These are phyloP conservation scores for Massarina eburnea DNA, from an alignment of 2,329 filamentous ascomycete genomes.

Conservation along the genomic window DNA sequence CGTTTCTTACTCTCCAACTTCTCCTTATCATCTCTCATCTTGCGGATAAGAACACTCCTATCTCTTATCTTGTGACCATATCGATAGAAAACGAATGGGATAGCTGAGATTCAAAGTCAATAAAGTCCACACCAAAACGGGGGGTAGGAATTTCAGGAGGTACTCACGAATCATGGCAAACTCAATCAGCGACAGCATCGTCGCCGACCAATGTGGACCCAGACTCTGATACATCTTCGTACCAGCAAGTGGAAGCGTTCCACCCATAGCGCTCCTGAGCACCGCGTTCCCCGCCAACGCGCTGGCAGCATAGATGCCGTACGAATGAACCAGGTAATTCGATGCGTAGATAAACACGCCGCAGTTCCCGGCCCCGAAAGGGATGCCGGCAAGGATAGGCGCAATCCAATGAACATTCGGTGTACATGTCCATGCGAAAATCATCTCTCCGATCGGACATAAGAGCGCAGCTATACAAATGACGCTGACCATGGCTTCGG, in stretches of 20 bases:
- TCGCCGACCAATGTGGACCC: conserved; percentile 77
- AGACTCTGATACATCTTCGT: conserved; percentile 62
- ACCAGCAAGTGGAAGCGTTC: conserved; percentile 74
- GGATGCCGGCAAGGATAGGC: conserved; percentile 75
- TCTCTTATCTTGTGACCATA: conserved; percentile 60
- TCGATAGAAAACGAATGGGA: conserved; percentile 75
- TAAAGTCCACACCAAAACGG: no score
- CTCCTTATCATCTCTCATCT: conserved; percentile 48
- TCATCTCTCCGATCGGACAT: conserved; percentile 76
- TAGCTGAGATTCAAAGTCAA: no score
- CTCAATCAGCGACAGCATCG: conserved; percentile 72
- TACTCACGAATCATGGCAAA: conserved; percentile 71
- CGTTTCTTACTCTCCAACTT: conserved; percentile 44
- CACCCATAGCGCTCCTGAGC: conserved; percentile 71
- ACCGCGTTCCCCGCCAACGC: conserved; percentile 81
- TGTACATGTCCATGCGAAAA: conserved; percentile 83
- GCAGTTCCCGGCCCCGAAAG: conserved; percentile 76
- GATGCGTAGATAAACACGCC: conserved; percentile 79
- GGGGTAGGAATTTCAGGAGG: no score
- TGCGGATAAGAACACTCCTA: conserved; percentile 56
- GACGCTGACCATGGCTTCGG: conserved; percentile 79
- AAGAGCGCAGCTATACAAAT: conserved; percentile 77
- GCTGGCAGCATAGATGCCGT: conserved; percentile 79
- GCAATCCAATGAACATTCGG: conserved; percentile 83
- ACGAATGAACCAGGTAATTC: conserved; percentile 78